phyloP scores from a whole-genome alignment of 306 rosid species.

The Casuarina glauca region DNA sequence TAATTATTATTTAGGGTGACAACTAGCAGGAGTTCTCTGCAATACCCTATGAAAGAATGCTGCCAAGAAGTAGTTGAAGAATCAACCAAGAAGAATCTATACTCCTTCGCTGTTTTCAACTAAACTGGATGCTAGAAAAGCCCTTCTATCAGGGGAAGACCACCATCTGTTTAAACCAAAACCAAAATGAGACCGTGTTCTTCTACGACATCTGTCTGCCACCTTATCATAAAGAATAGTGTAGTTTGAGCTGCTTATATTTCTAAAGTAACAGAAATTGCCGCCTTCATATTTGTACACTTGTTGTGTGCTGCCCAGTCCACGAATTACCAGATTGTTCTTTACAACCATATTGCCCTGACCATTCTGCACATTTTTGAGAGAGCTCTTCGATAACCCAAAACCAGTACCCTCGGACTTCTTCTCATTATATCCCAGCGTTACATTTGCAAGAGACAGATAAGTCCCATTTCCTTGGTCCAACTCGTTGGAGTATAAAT shows the following conservation, averaged over 20 bases:
- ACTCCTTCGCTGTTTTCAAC: background rate
- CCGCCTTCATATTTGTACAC: conserved; percentile 49
- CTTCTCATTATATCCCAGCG: conserved; percentile 59
- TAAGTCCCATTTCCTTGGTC: conserved; percentile 38
- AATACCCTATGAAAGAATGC: background rate
- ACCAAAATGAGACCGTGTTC: conserved; percentile 17
- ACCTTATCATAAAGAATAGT: conserved; percentile 68
- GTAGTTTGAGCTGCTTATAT: conserved; percentile 73
- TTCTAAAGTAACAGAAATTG: conserved; percentile 60
- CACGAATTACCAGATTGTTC: conserved; percentile 52
- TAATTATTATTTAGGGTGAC: conserved; percentile 21
- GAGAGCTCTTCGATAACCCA: conserved; percentile 48
- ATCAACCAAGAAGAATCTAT: conserved; percentile 19
- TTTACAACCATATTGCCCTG: conserved; percentile 58
- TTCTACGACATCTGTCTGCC: conserved; percentile 39
- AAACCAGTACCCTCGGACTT: conserved; percentile 24
- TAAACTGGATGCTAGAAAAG: conserved; percentile 27
- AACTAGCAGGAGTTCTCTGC: conserved; percentile 8
- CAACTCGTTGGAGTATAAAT: conserved; percentile 35
- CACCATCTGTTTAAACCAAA: conserved; percentile 25
- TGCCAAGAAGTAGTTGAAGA: conserved; percentile 6
- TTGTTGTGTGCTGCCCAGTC: conserved; percentile 70
- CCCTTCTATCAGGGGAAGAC: conserved; percentile 32
- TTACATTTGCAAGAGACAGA: conserved; percentile 40
- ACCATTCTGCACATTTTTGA: conserved; percentile 66